Evolutionary conservation across 2,329 filamentous ascomycete species (phyloP), one percentile per base, ranked within the genome.

Genomic region (Alternaria arborescens): DNA sequence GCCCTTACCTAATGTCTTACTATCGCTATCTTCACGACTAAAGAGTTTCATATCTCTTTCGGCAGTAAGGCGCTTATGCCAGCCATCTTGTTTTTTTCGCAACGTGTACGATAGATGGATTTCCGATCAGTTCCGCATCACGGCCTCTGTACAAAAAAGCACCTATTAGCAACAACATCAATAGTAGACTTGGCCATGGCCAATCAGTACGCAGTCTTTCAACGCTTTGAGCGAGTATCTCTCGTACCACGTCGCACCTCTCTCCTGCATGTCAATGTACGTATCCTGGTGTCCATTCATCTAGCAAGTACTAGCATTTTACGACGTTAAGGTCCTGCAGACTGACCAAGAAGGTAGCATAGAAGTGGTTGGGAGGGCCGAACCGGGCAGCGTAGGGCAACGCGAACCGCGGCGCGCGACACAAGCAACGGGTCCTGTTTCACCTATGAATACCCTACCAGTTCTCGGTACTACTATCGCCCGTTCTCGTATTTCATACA

Each of bases 61-160:
- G 56, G 55, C 61, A 55, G 48, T 20, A 38, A 38, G 59, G 43
- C 41, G 42, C 58, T 52, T 53, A 41, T 50, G 48, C 56, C 46
- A 60, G 58, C 57, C 66, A 62, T 50, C 20, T 56, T 51, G 52
- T 62, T 61, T 66, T 61, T 61, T 58, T 50, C 60, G 46, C 61
- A 54, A 62, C 61, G 58, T 78, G 76, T 78, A 78, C 68, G 64
- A 77, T 78, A 78, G 65, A 72, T 68, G 67, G 65, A 58, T 60
- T 65, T 64, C 61, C 55, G 55, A 63, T 55, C 63, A 62, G 60
- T 54, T 60, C 59, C 61, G 50, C 47, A 62, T 76, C 62, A 78
- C 74, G 74, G 74, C 75, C 72, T 76, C 60, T 78, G 73, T 78
- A 77, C 64, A 78, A 40, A 40, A 76, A 77, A 76, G 65, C 69